phyloP scores from a whole-genome alignment of 441 rosid species.

The Manihot esculenta region DNA sequence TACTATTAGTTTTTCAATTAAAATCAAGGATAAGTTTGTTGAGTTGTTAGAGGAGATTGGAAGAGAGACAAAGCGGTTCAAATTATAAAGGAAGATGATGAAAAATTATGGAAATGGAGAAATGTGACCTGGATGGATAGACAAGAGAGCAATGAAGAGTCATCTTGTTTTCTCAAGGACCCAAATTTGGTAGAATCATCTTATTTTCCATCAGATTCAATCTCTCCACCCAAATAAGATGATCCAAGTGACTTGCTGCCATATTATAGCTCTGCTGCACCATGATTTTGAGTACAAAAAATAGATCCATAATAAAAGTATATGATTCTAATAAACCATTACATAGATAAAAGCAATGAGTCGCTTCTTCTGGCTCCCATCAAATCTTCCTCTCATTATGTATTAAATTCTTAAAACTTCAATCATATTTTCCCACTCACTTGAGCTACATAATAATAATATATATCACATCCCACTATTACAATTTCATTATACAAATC shows the following conservation, averaged over 20 bases:
- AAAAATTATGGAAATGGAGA: too few relatives aligned
- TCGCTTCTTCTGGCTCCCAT: conserved; percentile 25
- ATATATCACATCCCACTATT: conserved; percentile 32
- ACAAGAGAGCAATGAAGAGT: conserved; percentile 11
- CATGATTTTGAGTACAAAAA: conserved; percentile 48
- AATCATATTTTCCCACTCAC: too few relatives aligned
- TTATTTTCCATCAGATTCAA: conserved; percentile 45
- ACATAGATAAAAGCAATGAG: conserved; percentile 18
- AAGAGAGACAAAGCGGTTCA: too few relatives aligned
- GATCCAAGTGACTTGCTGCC: conserved; percentile 83
- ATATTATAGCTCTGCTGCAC: conserved; percentile 71
- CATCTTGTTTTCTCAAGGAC: conserved; percentile 47
- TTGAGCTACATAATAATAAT: conserved; percentile 20
- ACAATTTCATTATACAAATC: not conserved
- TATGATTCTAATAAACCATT: conserved; percentile 22
- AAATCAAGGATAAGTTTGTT: too few relatives aligned
- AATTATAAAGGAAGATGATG: too few relatives aligned
- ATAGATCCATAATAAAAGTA: conserved; percentile 42
- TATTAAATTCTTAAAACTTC: too few relatives aligned
- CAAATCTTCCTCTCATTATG: conserved; percentile 29
- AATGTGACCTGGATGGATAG: too few relatives aligned
- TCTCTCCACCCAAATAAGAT: conserved; percentile 80
- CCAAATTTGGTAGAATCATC: conserved; percentile 50
- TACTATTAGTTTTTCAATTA: too few relatives aligned
- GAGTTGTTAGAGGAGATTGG: too few relatives aligned